A percentile compares a stretch with the other conserved stretches of the same genome.
Conservation (phyloP, 1,139 yeast genomes). For the Suhomyces taliae region DNA sequence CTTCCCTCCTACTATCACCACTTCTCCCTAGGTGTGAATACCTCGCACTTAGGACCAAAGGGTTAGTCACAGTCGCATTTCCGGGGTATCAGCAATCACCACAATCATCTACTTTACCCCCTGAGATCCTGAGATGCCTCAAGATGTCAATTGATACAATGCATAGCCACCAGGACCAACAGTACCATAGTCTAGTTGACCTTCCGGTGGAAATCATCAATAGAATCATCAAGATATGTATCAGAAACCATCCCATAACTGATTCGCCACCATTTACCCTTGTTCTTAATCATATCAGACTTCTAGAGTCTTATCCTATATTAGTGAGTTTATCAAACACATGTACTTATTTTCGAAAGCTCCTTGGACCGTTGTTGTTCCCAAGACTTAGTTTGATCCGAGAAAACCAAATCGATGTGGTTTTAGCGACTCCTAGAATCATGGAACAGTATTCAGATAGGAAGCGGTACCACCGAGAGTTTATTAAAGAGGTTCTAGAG, state of each 20-base stretch:
- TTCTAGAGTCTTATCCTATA: slow-evolving; percentile 12
- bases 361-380: slow-evolving; percentile 24
- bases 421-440: slow-evolving; percentile 23
- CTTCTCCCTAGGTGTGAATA: no score
- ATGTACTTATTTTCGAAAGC: slow-evolving; percentile 23
- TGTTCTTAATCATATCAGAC: slow-evolving; percentile 15
- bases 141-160: neutral
- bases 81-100: neutral
- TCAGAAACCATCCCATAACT: neutral
- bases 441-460: slow-evolving; percentile 25
- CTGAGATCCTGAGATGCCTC: neutral
- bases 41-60: no score
- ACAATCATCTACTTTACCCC: no score
- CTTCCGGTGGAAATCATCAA: slow-evolving; percentile 23
- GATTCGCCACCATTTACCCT: slow-evolving; percentile 10
- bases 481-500: slow-evolving; percentile 23
- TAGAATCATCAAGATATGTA: slow-evolving; percentile 13
- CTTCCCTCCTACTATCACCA: no score
- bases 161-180: neutral
- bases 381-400: slow-evolving; percentile 27
- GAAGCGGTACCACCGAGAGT: slow-evolving; percentile 22
- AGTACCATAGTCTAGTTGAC: slow-evolving; percentile 2
- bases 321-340: slow-evolving; percentile 28
- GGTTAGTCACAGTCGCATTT: neutral
- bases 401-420: slow-evolving; percentile 30